Evolutionary conservation across 2,329 filamentous ascomycete species (phyloP).

Genomic region (Stagonosporopsis vannaccii): DNA sequence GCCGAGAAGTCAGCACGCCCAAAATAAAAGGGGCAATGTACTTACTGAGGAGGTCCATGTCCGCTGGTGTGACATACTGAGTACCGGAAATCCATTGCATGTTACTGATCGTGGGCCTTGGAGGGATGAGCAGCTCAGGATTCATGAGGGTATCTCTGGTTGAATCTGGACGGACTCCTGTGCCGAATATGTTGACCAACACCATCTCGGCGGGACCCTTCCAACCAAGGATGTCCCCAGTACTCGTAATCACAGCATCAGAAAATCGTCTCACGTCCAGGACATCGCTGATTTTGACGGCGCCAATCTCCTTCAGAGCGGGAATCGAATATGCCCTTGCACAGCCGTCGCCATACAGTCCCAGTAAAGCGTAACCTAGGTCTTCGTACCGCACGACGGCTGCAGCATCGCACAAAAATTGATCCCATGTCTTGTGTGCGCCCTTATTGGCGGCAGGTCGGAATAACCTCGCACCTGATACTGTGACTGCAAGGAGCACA

Average conservation of each 20-base stretch:
- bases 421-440: constrained; percentile 89
- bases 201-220: constrained; percentile 85
- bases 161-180: constrained; percentile 65
- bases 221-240: constrained; percentile 88
- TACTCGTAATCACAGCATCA: constrained; percentile 74
- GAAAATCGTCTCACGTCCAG: constrained; percentile 77
- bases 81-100: constrained; percentile 97
- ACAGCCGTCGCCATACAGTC: constrained; percentile 82
- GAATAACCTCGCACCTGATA: constrained; percentile 82
- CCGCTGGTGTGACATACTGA: constrained; percentile 84
- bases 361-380: constrained; percentile 79
- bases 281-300: constrained; percentile 67
- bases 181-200: constrained; percentile 84
- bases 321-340: constrained; percentile 87
- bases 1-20: constrained; percentile 7
- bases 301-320: constrained; percentile 81
- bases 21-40: background rate
- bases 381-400: constrained; percentile 76
- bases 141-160: constrained; percentile 80
- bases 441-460: constrained; percentile 85
- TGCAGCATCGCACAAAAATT: constrained; percentile 81
- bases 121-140: constrained; percentile 73
- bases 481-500: constrained; percentile 78
- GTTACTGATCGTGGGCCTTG: constrained; percentile 91
- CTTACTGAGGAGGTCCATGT: constrained; percentile 82